Evolutionary conservation across 306 rosid species (phyloP).

Genomic region (Malus sieversii): DNA sequence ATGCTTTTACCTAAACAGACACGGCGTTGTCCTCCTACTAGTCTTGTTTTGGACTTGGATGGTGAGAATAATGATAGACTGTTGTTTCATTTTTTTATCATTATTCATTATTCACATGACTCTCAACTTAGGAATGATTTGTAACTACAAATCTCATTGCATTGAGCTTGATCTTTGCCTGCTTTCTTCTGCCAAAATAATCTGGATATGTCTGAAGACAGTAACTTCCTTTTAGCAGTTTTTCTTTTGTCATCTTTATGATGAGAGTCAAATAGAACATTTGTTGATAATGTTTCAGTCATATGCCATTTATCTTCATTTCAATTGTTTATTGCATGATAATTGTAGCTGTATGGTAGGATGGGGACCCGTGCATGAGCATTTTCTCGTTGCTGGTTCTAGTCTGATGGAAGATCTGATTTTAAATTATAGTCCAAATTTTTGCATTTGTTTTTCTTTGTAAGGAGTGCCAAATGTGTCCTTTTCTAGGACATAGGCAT

Average conservation of each 20-base stretch:
- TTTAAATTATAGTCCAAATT: background rate
- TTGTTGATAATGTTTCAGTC: background rate
- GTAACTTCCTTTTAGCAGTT: background rate
- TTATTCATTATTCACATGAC: background rate
- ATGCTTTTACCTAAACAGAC: slow-evolving; percentile 92
- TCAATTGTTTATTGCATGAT: background rate
- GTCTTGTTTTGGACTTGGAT: slow-evolving; percentile 94
- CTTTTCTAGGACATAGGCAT: background rate
- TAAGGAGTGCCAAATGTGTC: background rate
- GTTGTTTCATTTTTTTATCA: background rate
- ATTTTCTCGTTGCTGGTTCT: background rate
- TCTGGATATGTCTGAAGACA: background rate
- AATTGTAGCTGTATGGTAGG: background rate
- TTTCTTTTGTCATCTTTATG: background rate
- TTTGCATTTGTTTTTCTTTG: background rate
- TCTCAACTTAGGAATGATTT: background rate
- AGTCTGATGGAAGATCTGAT: background rate
- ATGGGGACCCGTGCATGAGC: background rate
- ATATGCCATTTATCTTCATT: background rate
- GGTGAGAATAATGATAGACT: slow-evolving; percentile 43
- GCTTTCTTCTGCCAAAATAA: background rate
- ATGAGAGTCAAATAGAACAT: background rate
- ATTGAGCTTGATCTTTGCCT: background rate
- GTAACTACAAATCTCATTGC: background rate
- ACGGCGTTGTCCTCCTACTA: slow-evolving; percentile 91